phyloP scores from a whole-genome alignment of 2,329 filamentous ascomycete genomes.

The Chaetomiaceae sp. region DNA sequence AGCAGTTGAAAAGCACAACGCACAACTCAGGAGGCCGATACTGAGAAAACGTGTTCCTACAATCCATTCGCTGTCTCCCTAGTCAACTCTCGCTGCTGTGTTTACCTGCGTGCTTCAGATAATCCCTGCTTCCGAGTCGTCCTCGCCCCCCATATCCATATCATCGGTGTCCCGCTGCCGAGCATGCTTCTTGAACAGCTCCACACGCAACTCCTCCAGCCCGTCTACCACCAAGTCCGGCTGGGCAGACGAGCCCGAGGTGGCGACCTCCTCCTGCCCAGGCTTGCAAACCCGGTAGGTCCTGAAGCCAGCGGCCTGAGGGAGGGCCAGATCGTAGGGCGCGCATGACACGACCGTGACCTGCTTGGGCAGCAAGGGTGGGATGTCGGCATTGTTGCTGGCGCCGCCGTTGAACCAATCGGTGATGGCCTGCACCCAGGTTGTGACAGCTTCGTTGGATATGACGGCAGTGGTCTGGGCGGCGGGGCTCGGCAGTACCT shows the following conservation, averaged over 20 bases:
- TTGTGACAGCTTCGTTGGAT: not conserved
- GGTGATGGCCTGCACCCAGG: not conserved
- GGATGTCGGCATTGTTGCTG: not conserved
- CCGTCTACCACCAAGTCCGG: not conserved
- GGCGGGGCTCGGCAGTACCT: not conserved
- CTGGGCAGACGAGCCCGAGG: not conserved
- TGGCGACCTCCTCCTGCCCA: not conserved
- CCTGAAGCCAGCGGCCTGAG: not conserved
- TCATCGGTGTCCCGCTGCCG: not conserved
- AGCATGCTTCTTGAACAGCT: not conserved
- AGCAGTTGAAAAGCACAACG: not conserved
- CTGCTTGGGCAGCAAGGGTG: not conserved
- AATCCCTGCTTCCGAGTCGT: not conserved
- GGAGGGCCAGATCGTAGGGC: not conserved
- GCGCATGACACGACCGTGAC: constrained; percentile 3
- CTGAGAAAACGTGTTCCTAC: not conserved
- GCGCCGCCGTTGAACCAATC: not conserved
- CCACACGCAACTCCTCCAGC: not conserved
- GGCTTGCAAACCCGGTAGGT: constrained; percentile 3
- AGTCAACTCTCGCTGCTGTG: not conserved
- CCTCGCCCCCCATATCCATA: not conserved
- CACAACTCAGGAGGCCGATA: not conserved
- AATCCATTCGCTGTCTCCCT: not conserved
- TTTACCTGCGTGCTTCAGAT: not conserved
- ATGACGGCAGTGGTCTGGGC: not conserved